Evolutionary conservation across 306 rosid species (phyloP), one percentile per base, ranked within the genome.

Genomic region (Rosa rugosa): DNA sequence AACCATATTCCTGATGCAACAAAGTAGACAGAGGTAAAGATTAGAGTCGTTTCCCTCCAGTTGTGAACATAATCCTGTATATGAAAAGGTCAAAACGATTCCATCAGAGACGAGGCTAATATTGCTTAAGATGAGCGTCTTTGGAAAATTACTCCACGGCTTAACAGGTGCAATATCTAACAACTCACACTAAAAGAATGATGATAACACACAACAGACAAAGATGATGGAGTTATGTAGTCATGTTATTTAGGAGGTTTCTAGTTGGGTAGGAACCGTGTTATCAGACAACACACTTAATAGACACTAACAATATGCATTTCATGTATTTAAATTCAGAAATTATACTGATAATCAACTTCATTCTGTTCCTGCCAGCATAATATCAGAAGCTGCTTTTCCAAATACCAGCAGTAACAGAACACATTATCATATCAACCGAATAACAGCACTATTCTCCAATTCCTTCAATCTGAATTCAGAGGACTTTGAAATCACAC

Each of bases 1-100:
- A 89, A 91, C 98, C 98, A 93, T 77, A 89, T 77, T 63, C 68
- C 87, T 70, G 97, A 90, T 45, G 98, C 98, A 77, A 91, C 75
- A 83, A 93, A 93, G 84, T 88, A 85, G 74, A 93, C 11, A 51
- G 98, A 80, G 47, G 98, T 93, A 73, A 93, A 77, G 77, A 83
- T 84, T 38, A 93, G 86, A 51, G 98, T 27, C 44, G 98, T 87
- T 78, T 73, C 82, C 85, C 92, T 91, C 98, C 97, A 93, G 69
- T 89, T 90, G 60, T 89, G 73, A 73, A 91, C 73, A 73, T 82
- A 78, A 87, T 91, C 94, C 98, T 93, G 91, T 63, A 69, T 60
- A 80, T 14, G 40, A 69, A 75, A 68, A 74, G 54, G 50, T 62
- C 56, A 84, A 75, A 31, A 81, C 41, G n/a, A 77, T 34, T 65